Evolutionary conservation across 2,329 filamentous ascomycete genomes (phyloP), one percentile per base, ranked within the genome.

Genomic region (Thielaviopsis cerberus): DNA sequence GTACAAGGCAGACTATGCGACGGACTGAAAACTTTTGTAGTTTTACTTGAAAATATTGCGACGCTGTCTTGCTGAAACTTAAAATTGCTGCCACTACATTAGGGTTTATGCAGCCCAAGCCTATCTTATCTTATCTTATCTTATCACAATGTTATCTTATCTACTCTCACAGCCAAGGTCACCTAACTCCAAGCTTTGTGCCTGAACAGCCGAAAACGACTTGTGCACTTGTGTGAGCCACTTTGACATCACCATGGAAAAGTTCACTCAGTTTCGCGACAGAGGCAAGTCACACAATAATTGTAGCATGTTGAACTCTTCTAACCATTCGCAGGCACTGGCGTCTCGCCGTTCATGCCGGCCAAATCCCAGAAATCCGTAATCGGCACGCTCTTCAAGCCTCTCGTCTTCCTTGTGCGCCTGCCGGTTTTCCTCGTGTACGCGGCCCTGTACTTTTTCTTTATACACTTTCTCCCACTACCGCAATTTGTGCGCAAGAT

Each of bases 281-380:
- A 82, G 85, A 81, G 89, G 89, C 87, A 74, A 63, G 59, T 59
- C 26, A 55, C 55, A 45, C n/a, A 30, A 53, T 26, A 53, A 13
- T 11, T 23, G 10, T 22, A 48, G 4, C 41, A 11, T 8, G 34
- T 26, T 22, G 52, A 45, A 37, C 3, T 24, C 23, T 20, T 20
- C 54, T 59, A 34, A 60, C n/a, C 20, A 10, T 11, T 25, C n/a
- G 1, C 62, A 97, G 91, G 90, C 63, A 94, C 92, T 64, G 91
- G 92, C 66, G 94, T 98, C 69, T 88, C 92, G 63, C 92, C 92
- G 59, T 98, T 98, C 74, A 83, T 97, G 62, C 90, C 92, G 17
- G 79, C 90, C 58, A 77, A 82, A 20, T 79, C 84, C 6, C 79
- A 82, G 53, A 20, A 53, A 15, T 78, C 83, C 11, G 71, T 78